Evolutionary conservation across 2,329 filamentous ascomycete genomes (phyloP), one percentile per base, ranked within the genome.

Genomic region (Penicillium verrucosum): DNA sequence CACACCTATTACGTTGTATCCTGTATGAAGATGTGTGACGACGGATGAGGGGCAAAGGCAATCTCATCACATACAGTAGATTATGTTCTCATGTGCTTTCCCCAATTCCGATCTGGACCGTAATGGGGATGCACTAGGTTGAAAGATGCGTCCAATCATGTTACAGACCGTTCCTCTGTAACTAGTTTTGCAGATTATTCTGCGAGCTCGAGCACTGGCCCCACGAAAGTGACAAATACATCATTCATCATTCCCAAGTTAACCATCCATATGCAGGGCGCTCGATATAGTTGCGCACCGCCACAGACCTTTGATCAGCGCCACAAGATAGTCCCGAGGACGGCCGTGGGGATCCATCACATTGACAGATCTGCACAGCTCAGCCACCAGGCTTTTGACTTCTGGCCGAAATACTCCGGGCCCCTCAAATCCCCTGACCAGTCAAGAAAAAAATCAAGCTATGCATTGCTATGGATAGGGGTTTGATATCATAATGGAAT

Each of bases 101-200:
- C 40, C 45, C 47, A 38, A 59, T 64, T 64, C 58, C 49, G 62
- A 66, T 66, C 61, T 60, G 40, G 46, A 55, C 61, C 46, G 57
- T 50, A 61, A 58, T 64, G 57, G 59, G 58, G 51, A 51, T 49
- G 52, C 53, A 56, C 41, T 55, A 41, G 36, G 41, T 51, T 41
- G 29, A 48, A 57, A 46, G 45, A 51, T 32, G 42, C 41, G 37
- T 34, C 25, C 38, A 46, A 29, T 55, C 54, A 59, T 51, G 44
- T 59, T 57, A 37, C 48, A 53, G 53, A 47, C 50, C 42, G 60
- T 59, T 53, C 58, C 51, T 50, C 5, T 48, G 12, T 43, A 14
- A n/a, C n/a, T 29, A 4, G 21, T 49, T 23, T n/a, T 4, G 38
- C n/a, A 36, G 29, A 43, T 18, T 21, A 9, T 21, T 21, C 21